Evolutionary conservation across 768 basidiomycete species (phyloP).

Genomic region (Tricholoma terreum): DNA sequence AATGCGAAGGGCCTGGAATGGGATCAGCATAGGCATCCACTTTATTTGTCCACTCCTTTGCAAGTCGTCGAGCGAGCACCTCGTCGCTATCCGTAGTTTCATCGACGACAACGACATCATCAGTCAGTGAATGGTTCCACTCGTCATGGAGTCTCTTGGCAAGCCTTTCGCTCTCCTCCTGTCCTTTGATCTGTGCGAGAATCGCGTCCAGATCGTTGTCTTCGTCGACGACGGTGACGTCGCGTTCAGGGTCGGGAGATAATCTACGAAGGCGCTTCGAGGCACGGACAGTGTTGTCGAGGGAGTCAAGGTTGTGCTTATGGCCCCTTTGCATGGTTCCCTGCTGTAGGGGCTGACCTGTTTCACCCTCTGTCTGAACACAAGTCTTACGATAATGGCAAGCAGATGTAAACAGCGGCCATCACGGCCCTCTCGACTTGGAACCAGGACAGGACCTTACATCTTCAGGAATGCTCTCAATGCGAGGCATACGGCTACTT

Average conservation of each 20-base stretch:
- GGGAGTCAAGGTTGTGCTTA: background rate
- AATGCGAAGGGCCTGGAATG: background rate
- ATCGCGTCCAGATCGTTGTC: conserved; percentile 39
- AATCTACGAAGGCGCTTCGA: conserved; percentile 19
- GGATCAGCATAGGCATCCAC: background rate
- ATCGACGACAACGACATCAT: conserved; percentile 8
- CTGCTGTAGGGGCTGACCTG: no score
- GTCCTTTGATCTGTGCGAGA: conserved; percentile 39
- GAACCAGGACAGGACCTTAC: background rate
- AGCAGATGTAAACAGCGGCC: background rate
- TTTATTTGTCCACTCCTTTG: conserved; percentile 33
- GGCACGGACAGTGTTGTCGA: background rate
- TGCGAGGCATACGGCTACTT: conserved; percentile 26
- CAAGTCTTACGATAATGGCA: background rate
- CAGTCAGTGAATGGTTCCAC: conserved; percentile 16
- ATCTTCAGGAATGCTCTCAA: conserved; percentile 24
- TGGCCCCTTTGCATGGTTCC: background rate
- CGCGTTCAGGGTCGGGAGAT: conserved; percentile 10
- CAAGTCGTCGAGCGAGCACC: conserved; percentile 36
- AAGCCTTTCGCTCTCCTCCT: conserved; percentile 41
- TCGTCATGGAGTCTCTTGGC: conserved; percentile 33
- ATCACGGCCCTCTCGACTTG: no score
- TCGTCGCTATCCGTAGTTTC: conserved; percentile 32
- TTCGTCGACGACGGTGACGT: conserved; percentile 32
- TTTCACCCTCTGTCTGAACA: background rate